phyloP scores from a whole-genome alignment of 106 monocot species.

The Allium cepa region DNA sequence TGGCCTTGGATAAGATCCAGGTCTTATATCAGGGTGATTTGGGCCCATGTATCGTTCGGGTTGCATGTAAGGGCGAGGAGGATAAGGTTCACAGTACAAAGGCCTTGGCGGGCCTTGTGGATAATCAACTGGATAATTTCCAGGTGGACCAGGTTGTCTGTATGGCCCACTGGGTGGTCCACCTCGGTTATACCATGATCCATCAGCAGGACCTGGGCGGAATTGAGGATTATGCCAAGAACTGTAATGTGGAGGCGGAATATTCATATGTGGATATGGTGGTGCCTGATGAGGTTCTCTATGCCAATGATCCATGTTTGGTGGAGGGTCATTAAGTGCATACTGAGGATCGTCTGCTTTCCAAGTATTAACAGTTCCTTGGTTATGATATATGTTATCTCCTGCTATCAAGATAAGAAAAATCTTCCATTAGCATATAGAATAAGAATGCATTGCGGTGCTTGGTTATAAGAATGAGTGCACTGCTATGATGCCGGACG shows the following conservation, averaged over 20 bases:
- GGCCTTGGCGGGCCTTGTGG: slow-evolving; percentile 32
- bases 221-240: slow-evolving; percentile 60
- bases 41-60: slow-evolving; percentile 47
- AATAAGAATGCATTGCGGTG: not conserved
- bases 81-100: slow-evolving; percentile 31
- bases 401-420: slow-evolving; percentile 9
- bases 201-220: slow-evolving; percentile 30
- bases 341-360: slow-evolving; percentile 23
- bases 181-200: slow-evolving; percentile 51
- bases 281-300: slow-evolving; percentile 32
- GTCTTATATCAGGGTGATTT: slow-evolving; percentile 37
- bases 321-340: slow-evolving; percentile 10
- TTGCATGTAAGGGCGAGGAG: slow-evolving; percentile 34
- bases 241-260: slow-evolving; percentile 35
- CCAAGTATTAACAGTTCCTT: slow-evolving; percentile 26
- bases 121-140: slow-evolving; percentile 49
- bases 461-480: no score
- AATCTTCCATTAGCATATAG: not conserved
- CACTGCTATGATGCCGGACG: no score
- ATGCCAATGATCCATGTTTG: slow-evolving; percentile 36
- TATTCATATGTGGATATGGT: slow-evolving; percentile 21
- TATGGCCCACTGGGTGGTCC: slow-evolving; percentile 45
- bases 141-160: slow-evolving; percentile 46
- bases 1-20: slow-evolving; percentile 52
- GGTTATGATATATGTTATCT: slow-evolving; percentile 15